Base-by-base conservation (phyloP, 2,329 filamentous ascomycete species). In the Penicillium expansum region DNA sequence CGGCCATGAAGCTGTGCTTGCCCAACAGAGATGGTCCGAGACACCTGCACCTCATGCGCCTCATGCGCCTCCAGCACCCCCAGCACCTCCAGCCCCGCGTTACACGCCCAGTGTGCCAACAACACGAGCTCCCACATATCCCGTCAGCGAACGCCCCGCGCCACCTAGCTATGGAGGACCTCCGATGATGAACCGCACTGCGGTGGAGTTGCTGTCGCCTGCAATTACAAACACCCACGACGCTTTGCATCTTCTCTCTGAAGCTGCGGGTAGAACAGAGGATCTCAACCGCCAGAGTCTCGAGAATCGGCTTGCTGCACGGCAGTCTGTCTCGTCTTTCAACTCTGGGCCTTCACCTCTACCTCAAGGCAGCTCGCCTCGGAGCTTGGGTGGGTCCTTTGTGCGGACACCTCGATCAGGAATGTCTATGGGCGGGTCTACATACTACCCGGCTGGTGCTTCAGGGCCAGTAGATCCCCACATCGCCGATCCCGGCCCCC, bases 181-280 rank as follows among this genome's bases (percentile, higher is more conserved):
- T 62, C 79, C 84, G 67, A 79, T 83, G 63, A 82, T 81, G 75
- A 84, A 86, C 60, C 79, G 82, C 60, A 82, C 83, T n/a, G 80
- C 83, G 3, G 82, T 82, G 3, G 80, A 84, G 48, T 70, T 88
- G 62, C 79, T 87, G 63, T 81, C 80, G 38, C 78, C 80, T 54
- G 89, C 91, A 64, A 86, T 97, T 43, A 96, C 92, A 73, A 92
- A 92, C 35, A 92, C 91, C 4, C 92, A 96, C 69, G 93, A 97
- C 77, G 93, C 93, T 24, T 81, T 97, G 47, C 92, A 96, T 72
- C 80, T 97, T 56, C 82, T 97, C 16, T 95, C 95, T 70, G 92
- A 96, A 76, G 93, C 92, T 20, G 92, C 83, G 3, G 79, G 78
- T 8, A 72, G 78, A 52, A 82, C 78, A 18, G 79, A 77, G 57